These are phyloP conservation scores for Cladorrhinum sp. DNA, from an alignment of 2,329 filamentous ascomycete genomes.

Conservation along the genomic window DNA sequence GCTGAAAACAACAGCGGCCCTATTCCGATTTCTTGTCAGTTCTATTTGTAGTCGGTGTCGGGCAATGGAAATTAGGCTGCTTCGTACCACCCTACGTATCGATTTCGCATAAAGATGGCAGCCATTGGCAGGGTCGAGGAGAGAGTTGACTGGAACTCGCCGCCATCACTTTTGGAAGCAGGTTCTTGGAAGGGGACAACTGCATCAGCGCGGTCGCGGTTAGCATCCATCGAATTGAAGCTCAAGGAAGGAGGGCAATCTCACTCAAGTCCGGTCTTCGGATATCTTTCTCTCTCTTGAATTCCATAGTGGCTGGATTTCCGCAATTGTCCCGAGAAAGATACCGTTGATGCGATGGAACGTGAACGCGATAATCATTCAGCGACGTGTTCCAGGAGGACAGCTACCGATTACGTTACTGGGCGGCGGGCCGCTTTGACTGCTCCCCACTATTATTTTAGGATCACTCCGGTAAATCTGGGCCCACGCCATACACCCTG, in stretches of 20 bases:
- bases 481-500: neutral
- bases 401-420: neutral
- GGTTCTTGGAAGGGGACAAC: slow-evolving; percentile 88
- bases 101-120: slow-evolving; percentile 89
- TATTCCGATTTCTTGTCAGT: slow-evolving; percentile 30
- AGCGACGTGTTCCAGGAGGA: neutral
- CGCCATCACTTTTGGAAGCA: slow-evolving; percentile 56
- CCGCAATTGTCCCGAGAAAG: slow-evolving; percentile 1
- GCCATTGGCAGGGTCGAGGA: slow-evolving; percentile 89
- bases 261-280: slow-evolving; percentile 45
- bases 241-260: slow-evolving; percentile 14
- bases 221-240: slow-evolving; percentile 5
- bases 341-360: slow-evolving; percentile 4
- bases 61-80: neutral
- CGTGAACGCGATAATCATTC: neutral
- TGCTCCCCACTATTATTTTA: neutral
- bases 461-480: neutral
- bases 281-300: slow-evolving; percentile 40
- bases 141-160: slow-evolving; percentile 70
- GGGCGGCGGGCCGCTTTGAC: no score
- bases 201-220: slow-evolving; percentile 37
- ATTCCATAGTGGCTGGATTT: slow-evolving; percentile 35
- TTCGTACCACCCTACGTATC: slow-evolving; percentile 66
- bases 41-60: neutral
- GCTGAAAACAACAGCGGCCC: slow-evolving; percentile 71